A percentile compares a stretch with the other conserved stretches of the same genome.
These are phyloP conservation scores for Tricholoma matsutake DNA, from an alignment of 768 basidiomycete species.

Conservation along the genomic window DNA sequence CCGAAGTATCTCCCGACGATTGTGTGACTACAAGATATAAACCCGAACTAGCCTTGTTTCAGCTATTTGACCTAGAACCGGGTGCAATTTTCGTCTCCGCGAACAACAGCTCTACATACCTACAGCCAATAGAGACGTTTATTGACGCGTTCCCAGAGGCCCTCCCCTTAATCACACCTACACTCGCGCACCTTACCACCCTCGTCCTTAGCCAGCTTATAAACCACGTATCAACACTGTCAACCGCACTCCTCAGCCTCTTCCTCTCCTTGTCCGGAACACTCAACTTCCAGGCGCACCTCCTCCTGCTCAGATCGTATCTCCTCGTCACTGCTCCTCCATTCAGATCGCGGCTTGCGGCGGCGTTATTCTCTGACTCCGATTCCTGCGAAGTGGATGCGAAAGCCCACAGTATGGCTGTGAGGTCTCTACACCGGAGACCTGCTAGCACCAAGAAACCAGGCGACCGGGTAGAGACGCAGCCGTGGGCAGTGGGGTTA, in stretches of 20 bases:
- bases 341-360: constrained; percentile 67
- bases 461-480: constrained; percentile 19
- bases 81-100: constrained; percentile 34
- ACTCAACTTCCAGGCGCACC: constrained; percentile 68
- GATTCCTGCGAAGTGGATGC: constrained; percentile 44
- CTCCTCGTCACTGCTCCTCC: constrained; percentile 68
- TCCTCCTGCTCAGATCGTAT: constrained; percentile 69
- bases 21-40: constrained; percentile 17
- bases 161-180: constrained; percentile 65
- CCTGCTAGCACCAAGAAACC: constrained; percentile 19
- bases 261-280: constrained; percentile 61
- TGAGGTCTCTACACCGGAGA: constrained; percentile 33
- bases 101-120: constrained; percentile 2
- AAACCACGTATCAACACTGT: constrained; percentile 61
- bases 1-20: neutral
- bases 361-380: constrained; percentile 76
- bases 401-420: constrained; percentile 31
- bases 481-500: constrained; percentile 67
- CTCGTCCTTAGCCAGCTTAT: constrained; percentile 60
- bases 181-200: constrained; percentile 57
- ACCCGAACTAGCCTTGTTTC: constrained; percentile 44
- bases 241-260: constrained; percentile 60
- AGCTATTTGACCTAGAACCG: constrained; percentile 66
- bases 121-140: constrained; percentile 40
- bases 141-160: constrained; percentile 53